Conservation (phyloP, 345 rosid genomes). For the Arabis alpina region DNA sequence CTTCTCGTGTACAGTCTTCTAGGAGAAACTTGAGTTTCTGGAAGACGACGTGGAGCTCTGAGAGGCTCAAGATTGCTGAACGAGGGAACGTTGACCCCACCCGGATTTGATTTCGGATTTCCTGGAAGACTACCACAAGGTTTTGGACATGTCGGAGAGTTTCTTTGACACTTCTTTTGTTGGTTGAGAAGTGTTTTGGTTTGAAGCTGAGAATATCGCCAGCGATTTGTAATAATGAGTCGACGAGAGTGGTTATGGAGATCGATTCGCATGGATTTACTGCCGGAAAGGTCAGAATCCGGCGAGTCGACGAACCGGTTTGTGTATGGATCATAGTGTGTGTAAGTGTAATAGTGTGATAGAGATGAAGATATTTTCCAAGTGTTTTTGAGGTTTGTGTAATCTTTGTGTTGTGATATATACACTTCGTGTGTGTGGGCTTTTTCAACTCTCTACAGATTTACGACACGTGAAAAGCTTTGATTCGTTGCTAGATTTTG, state of each 20-base stretch:
- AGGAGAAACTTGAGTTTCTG: constrained; percentile 63
- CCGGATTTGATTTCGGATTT: constrained; percentile 44
- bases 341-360: no score
- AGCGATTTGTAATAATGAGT: constrained; percentile 56
- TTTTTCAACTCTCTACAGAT: constrained; percentile 5
- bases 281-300: constrained; percentile 69
- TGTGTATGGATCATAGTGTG: constrained; percentile 46
- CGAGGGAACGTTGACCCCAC: constrained; percentile 38
- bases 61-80: constrained; percentile 51
- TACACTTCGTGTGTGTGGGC: constrained; percentile 29
- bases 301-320: constrained; percentile 54
- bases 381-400: constrained; percentile 18
- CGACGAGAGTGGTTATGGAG: constrained; percentile 51
- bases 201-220: constrained; percentile 50
- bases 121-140: constrained; percentile 56
- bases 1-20: constrained; percentile 67
- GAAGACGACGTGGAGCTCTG: constrained; percentile 71
- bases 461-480: constrained; percentile 10
- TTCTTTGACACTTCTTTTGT: constrained; percentile 53
- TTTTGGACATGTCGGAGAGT: constrained; percentile 57
- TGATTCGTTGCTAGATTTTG: background rate
- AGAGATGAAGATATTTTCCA: background rate
- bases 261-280: constrained; percentile 59
- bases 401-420: constrained; percentile 14
- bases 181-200: constrained; percentile 48